phyloP scores from a whole-genome alignment of 805 yeast species.

The Diddensiella transvaalensis region DNA sequence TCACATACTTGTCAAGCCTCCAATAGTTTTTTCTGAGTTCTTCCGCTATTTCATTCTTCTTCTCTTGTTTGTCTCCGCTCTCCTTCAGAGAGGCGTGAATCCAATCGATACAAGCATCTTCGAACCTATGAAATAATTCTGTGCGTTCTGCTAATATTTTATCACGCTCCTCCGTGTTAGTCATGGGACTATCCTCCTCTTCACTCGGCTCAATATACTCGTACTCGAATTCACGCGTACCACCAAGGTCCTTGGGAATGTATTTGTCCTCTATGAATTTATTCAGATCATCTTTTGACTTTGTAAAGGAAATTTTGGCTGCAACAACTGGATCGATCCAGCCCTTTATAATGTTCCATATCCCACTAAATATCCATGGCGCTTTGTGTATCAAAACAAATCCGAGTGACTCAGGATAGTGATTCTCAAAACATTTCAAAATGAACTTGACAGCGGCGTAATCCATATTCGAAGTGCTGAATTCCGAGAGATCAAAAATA shows the following conservation, averaged over 20 bases:
- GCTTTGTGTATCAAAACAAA: constrained; percentile 84
- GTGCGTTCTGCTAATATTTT: constrained; percentile 50
- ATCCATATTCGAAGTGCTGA: constrained; percentile 90
- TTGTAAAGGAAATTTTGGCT: constrained; percentile 81
- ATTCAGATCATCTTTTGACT: constrained; percentile 60
- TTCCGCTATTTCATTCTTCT: constrained; percentile 42
- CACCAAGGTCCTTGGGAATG: constrained; percentile 74
- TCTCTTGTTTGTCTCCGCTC: constrained; percentile 46
- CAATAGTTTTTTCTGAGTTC: constrained; percentile 61
- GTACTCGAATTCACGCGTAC: constrained; percentile 56
- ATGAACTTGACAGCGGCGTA: constrained; percentile 86
- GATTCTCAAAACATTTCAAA: constrained; percentile 87
- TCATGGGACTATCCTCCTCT: constrained; percentile 49
- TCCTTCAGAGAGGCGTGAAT: constrained; percentile 49
- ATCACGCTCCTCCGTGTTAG: constrained; percentile 45
- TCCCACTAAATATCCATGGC: constrained; percentile 94
- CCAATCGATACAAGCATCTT: constrained; percentile 73
- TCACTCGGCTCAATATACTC: constrained; percentile 59
- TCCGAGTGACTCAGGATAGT: constrained; percentile 92
- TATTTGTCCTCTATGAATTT: constrained; percentile 55
- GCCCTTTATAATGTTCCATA: constrained; percentile 87
- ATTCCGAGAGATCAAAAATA: constrained; percentile 81
- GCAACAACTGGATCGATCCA: constrained; percentile 98
- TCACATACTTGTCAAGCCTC: constrained; percentile 71
- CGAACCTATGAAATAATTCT: constrained; percentile 49